phyloP scores from a whole-genome alignment of 345 rosid species.

The Citrus mangshanensis region DNA sequence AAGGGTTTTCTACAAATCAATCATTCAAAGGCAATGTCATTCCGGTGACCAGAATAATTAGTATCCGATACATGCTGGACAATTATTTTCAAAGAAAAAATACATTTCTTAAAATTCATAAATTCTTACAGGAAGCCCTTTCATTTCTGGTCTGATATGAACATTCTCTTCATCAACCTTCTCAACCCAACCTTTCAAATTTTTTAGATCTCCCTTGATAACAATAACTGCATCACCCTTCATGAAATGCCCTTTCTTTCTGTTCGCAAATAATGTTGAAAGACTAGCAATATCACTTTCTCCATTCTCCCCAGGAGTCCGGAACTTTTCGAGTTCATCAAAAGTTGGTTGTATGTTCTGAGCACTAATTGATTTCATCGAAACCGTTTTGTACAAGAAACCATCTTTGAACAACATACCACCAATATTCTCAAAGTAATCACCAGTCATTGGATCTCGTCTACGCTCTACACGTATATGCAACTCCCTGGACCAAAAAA shows the following conservation, averaged over 20 bases:
- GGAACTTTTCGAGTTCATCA: slow-evolving; percentile 95
- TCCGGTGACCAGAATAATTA: not conserved
- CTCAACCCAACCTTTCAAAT: slow-evolving; percentile 97
- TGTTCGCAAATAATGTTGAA: slow-evolving; percentile 79
- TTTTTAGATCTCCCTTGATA: slow-evolving; percentile 90
- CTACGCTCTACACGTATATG: slow-evolving; percentile 92
- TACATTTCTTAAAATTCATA: not conserved
- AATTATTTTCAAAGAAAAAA: not conserved
- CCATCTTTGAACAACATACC: slow-evolving; percentile 91
- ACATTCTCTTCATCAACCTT: slow-evolving; percentile 97
- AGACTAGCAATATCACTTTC: slow-evolving; percentile 72
- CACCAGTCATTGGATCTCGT: slow-evolving; percentile 83
- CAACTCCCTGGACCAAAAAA: slow-evolving; percentile 53
- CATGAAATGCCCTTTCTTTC: slow-evolving; percentile 98
- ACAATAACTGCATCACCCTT: slow-evolving; percentile 96
- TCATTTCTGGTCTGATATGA: slow-evolving; percentile 79
- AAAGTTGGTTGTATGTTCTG: slow-evolving; percentile 82
- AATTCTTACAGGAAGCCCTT: slow-evolving; percentile 88
- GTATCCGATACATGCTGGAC: not conserved
- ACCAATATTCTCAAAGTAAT: slow-evolving; percentile 79
- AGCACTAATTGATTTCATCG: slow-evolving; percentile 76
- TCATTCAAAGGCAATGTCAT: slow-evolving; percentile 7
- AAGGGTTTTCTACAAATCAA: slow-evolving; percentile 64
- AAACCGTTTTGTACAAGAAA: slow-evolving; percentile 76
- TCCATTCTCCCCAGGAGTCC: slow-evolving; percentile 72